A percentile compares a stretch with the other conserved stretches of the same genome.
phyloP scores from a whole-genome alignment of 177 flowering plant species.

The Vitis hybrid region DNA sequence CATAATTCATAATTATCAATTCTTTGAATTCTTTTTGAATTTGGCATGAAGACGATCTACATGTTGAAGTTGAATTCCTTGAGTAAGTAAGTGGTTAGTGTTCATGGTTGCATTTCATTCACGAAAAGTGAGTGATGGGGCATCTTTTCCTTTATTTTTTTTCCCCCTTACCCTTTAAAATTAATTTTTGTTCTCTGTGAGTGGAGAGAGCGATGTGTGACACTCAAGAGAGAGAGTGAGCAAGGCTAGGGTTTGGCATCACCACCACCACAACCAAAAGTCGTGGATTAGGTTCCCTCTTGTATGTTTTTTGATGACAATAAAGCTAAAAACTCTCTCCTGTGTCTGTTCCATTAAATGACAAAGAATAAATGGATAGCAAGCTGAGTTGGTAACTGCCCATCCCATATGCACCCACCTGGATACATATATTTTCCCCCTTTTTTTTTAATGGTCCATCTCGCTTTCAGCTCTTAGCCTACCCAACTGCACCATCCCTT shows the following conservation, averaged over 20 bases:
- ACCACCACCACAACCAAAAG: slow-evolving; percentile 44
- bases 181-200: slow-evolving; percentile 14
- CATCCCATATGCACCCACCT: slow-evolving; percentile 33
- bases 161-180: slow-evolving; percentile 1
- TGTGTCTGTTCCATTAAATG: slow-evolving; percentile 26
- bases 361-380: slow-evolving; percentile 39
- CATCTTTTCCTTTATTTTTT: slow-evolving; percentile 23
- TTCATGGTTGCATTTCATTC: slow-evolving; percentile 51
- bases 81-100: slow-evolving; percentile 54
- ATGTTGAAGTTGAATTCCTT: slow-evolving; percentile 33
- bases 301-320: slow-evolving; percentile 1
- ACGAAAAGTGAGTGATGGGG: slow-evolving; percentile 52
- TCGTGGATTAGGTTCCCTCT: slow-evolving; percentile 40
- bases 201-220: slow-evolving; percentile 17
- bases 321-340: slow-evolving; percentile 14
- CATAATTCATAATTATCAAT: slow-evolving; percentile 1
- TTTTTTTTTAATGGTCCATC: slow-evolving; percentile 12
- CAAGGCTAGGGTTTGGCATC: slow-evolving; percentile 29
- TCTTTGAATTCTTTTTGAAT: slow-evolving; percentile 7
- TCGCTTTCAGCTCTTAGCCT: slow-evolving; percentile 14
- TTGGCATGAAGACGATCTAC: slow-evolving; percentile 12
- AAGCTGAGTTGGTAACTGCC: slow-evolving; percentile 37
- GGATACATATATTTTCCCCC: slow-evolving; percentile 2
- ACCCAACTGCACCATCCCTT: slow-evolving; percentile 20
- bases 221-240: neutral